Base-by-base conservation (phyloP, 1,284 basidiomycete genomes). In the Flammula alnicola region DNA sequence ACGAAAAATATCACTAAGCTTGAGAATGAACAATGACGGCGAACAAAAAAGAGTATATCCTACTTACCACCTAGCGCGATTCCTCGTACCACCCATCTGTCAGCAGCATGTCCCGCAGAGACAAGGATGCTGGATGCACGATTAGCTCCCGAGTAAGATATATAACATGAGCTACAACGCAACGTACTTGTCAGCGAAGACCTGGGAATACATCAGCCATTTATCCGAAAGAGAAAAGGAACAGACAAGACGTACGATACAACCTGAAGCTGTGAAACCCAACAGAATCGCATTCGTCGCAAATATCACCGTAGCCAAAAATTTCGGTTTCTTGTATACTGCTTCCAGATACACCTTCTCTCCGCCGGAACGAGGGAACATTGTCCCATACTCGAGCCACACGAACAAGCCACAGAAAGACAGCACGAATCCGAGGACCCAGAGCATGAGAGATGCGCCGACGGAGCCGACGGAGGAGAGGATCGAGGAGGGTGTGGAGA, bases 401-500 rank as follows among this genome's bases (percentile, higher is more conserved):
- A 82, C 73, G 47, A 80, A 77, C 17, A 80, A 63, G 0, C 81
- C 81, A 37, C 72, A 75, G 45, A 75, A 74, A 1, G 80, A 79
- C 7, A 83, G 69, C 5, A 76, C 26, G 48, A 79, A 79, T 1
- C 80, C 81, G 26, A 80, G 72, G 2, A 80, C 75, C 81, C 80
- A 83, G 32, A 81, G 74, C 68, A 81, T 71, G 9, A 81, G 65
- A 0, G 77, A 79, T 1, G 79, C 77, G 5, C 80, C 81, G 10
- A 81, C 68, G 1, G 77, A 80, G 12, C 74, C 75, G 0, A 79
- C 76, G 0, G 75, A 72, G 0, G 56, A 62, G 23, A 82, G 58
- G 56, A 85, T 84, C 0, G 78, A 80, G 0, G 80, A 80, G 0
- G 82, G 80, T 0, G 83, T 84, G 1, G 82, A 81, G 64, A 85